These are phyloP conservation scores for Marasmius sp. DNA, from an alignment of 1,284 basidiomycete genomes.

Conservation along the genomic window DNA sequence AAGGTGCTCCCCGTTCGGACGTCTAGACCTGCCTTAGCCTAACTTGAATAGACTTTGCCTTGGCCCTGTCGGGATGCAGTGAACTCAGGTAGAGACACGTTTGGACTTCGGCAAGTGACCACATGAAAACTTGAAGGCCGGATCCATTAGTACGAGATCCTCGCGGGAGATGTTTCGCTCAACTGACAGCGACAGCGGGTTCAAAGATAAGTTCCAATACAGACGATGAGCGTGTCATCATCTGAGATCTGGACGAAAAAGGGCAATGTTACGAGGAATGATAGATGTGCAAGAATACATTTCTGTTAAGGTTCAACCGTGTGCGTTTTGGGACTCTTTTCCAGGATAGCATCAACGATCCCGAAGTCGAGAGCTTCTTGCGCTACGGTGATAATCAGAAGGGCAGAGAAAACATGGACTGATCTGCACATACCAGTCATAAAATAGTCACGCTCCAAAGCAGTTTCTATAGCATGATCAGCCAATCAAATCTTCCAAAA, in stretches of 20 bases:
- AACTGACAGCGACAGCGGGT: not conserved
- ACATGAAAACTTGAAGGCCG: not conserved
- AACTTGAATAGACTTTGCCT: not conserved
- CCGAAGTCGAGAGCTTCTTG: conserved; percentile 87
- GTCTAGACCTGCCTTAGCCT: not conserved
- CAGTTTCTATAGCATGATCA: conserved; percentile 57
- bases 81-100: not conserved
- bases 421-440: conserved; percentile 68
- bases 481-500: conserved; percentile 17
- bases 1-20: no score
- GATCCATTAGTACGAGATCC: not conserved
- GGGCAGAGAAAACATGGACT: conserved; percentile 12
- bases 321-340: conserved; percentile 55
- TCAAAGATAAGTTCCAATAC: not conserved
- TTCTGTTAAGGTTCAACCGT: not conserved
- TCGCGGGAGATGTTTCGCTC: not conserved
- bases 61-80: not conserved
- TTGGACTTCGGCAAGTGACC: not conserved
- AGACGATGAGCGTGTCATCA: not conserved
- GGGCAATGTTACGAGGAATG: not conserved
- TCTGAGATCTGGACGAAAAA: not conserved
- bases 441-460: conserved; percentile 92
- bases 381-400: conserved; percentile 45
- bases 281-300: not conserved
- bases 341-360: conserved; percentile 87